phyloP scores from a whole-genome alignment of 2,329 filamentous ascomycete species.

The Rhinocladiella mackenziei region DNA sequence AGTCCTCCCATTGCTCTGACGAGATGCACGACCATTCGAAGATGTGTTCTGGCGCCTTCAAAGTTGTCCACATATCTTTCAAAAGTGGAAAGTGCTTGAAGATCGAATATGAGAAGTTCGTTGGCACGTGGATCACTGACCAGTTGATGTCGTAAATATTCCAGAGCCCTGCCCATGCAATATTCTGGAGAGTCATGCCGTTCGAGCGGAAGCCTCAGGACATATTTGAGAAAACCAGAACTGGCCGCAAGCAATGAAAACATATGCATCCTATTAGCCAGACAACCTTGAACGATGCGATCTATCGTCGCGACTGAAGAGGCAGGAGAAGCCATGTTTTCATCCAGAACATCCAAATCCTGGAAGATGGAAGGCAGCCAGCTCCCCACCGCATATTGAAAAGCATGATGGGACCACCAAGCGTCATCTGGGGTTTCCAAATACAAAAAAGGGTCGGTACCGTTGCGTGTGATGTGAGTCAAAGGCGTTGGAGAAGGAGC shows the following conservation, averaged over 20 bases:
- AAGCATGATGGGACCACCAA: conserved; percentile 16
- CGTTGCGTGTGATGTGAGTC: conserved; percentile 6
- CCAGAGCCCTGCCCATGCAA: conserved; percentile 20
- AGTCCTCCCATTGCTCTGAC: conserved; percentile 12
- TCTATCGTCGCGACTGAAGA: conserved; percentile 14
- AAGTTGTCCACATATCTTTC: conserved; percentile 19
- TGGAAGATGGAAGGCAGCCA: conserved; percentile 18
- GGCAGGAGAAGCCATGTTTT: background rate
- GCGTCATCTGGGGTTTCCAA: conserved; percentile 17
- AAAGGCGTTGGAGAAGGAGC: conserved; percentile 16
- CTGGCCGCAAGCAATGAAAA: conserved; percentile 22
- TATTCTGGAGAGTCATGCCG: conserved; percentile 18
- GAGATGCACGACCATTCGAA: conserved; percentile 20
- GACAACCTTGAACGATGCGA: conserved; percentile 17
- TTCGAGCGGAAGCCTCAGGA: conserved; percentile 12
- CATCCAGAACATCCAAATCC: conserved; percentile 13
- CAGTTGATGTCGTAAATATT: conserved; percentile 16
- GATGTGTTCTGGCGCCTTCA: conserved; percentile 18
- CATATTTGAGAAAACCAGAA: conserved; percentile 12
- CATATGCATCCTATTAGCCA: conserved; percentile 21
- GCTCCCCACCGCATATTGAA: conserved; percentile 10
- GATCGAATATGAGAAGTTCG: conserved; percentile 20
- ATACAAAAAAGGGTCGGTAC: conserved; percentile 13
- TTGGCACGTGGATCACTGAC: conserved; percentile 2
- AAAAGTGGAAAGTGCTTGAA: conserved; percentile 16